These are phyloP conservation scores for Tillandsia fasciculata DNA, from an alignment of 176 grass and related monocot species.

Conservation along the genomic window DNA sequence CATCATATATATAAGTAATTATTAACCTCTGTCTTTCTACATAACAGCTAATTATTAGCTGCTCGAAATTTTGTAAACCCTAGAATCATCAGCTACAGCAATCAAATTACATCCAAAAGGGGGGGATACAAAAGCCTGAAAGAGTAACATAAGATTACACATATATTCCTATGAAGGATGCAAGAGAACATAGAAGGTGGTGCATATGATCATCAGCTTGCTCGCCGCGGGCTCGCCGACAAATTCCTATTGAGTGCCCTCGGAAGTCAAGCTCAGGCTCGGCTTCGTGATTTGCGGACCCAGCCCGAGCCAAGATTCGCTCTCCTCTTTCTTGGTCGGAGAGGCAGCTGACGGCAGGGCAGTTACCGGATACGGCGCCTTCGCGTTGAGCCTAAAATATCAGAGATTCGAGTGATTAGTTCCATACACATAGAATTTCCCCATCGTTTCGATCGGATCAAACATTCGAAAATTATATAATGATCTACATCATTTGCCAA, in stretches of 20 bases:
- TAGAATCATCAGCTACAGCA: background rate
- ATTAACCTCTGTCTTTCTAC: background rate
- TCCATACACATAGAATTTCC: background rate
- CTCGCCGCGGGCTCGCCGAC: background rate
- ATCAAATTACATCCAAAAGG: background rate
- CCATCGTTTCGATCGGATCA: too few species aligned
- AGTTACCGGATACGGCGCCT: slow-evolving; percentile 47
- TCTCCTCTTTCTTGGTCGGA: slow-evolving; percentile 52
- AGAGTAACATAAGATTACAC: slow-evolving; percentile 1
- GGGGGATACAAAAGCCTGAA: background rate
- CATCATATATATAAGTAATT: background rate
- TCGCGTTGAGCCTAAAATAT: slow-evolving; percentile 56
- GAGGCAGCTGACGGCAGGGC: slow-evolving; percentile 29
- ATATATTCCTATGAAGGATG: background rate
- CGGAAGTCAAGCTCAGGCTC: slow-evolving; percentile 18
- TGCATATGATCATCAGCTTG: background rate
- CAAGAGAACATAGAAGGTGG: background rate
- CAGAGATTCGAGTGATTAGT: slow-evolving; percentile 18
- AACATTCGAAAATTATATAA: background rate
- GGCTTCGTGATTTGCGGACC: slow-evolving; percentile 29
- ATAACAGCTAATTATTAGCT: background rate
- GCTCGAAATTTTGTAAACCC: background rate
- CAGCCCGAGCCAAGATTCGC: slow-evolving; percentile 72
- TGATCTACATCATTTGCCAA: background rate
- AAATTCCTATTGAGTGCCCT: slow-evolving; percentile 17